These are phyloP conservation scores for Jaapia argillacea DNA, from an alignment of 768 basidiomycete genomes.

Conservation along the genomic window DNA sequence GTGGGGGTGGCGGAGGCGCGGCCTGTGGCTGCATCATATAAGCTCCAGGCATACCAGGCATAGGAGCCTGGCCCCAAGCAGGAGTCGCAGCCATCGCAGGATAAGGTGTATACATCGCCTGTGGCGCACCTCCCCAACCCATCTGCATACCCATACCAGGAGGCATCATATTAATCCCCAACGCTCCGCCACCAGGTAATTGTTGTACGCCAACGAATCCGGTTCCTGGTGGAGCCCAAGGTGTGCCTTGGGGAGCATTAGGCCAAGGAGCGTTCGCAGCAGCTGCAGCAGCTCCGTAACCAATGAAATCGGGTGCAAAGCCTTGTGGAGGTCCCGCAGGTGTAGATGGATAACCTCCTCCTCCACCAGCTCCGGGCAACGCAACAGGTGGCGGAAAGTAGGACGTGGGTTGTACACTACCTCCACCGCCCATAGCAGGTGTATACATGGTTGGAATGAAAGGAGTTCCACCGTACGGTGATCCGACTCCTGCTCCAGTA, in stretches of 20 bases:
- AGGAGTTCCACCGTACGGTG: constrained; percentile 10
- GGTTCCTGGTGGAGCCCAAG: constrained; percentile 10
- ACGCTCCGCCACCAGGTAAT: constrained; percentile 16
- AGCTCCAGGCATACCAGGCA: too few species aligned
- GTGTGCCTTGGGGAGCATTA: constrained; percentile 8
- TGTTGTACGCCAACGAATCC: constrained; percentile 19
- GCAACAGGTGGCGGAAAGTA: constrained; percentile 21
- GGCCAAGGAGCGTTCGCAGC: constrained; percentile 6
- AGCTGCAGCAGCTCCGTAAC: constrained; percentile 7
- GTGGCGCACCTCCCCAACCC: constrained; percentile 4
- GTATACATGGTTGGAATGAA: constrained; percentile 6
- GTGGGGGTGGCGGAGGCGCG: constrained; percentile 10
- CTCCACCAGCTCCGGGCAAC: constrained; percentile 11
- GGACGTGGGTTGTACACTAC: constrained; percentile 15
- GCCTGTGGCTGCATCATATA: too few species aligned
- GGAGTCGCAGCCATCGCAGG: constrained; percentile 4
- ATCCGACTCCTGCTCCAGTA: constrained; percentile 1
- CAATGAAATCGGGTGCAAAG: constrained; percentile 21
- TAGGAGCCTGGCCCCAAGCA: constrained; percentile 16
- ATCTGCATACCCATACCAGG: constrained; percentile 4
- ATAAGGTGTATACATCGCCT: too few species aligned
- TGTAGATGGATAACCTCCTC: neutral
- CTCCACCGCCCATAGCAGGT: too few species aligned
- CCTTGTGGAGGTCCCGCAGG: constrained; percentile 9
- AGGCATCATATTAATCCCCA: constrained; percentile 1